Base-by-base conservation (phyloP, 352 stramenopile genomes). In the Lagenidium giganteum region DNA sequence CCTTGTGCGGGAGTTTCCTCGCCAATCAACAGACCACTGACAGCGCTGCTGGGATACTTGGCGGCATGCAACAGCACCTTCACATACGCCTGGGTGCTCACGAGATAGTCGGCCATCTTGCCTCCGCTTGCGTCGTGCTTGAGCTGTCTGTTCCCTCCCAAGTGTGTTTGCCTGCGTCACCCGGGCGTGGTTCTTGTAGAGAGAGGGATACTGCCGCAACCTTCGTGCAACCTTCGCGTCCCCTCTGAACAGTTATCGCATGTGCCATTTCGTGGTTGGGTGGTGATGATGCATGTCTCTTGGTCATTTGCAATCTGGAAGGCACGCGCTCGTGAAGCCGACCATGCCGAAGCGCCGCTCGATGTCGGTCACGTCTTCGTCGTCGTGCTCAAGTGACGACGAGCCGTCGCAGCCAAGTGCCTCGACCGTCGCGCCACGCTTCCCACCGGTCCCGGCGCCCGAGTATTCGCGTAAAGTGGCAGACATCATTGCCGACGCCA, bases 51-150 rank as follows among this genome's bases (percentile, higher is more conserved):
- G 7, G 76, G 76, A 31, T 70, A 60, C 51, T 81, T 80, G 47
- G 74, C 76, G 20, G 67, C 73, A 47, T 91, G 79, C 39, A 91
- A 69, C 56, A 73, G 53, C 58, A 91, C 57, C 65, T 89, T 91
- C 31, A 85, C 70, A 48, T 83, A 85, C 35, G 79, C 61, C 44
- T 77, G 55, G 16, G 72, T 58, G 55, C 64, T 51, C 34, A 87
- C 54, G 16, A 61, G 64, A 69, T 91, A 89, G 65, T 85, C 67
- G 25, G 53, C 59, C 76, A 88, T 82, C 16, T 13, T 69, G 13
- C 18, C 26, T 60, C 20, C 20, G 22, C 5, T 33, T 50, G n/a
- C n/a, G n/a, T n/a, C n/a, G n/a, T n/a, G n/a, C n/a, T n/a, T n/a
- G n/a, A n/a, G n/a, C n/a, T n/a, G n/a, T n/a, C n/a, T n/a, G n/a